Evolutionary conservation across 2,329 filamentous ascomycete species (phyloP), one percentile per base, ranked within the genome.

Genomic region (Tolypocladium album): DNA sequence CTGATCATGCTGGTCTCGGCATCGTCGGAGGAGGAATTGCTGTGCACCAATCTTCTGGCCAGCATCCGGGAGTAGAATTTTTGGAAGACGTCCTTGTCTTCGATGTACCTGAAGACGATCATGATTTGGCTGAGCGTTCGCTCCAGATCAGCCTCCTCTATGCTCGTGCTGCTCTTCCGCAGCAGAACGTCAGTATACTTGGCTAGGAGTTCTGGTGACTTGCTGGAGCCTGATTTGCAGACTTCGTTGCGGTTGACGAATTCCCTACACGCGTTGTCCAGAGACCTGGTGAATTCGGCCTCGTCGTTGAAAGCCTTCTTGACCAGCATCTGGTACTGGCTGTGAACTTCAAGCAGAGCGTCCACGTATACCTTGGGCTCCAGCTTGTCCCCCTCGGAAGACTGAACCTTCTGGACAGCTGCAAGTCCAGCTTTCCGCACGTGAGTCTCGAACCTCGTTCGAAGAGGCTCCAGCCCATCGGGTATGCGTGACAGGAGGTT

Each of bases 101-200:
- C 94, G 64, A 99, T 97, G 75, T 99, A 99, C 78, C 97, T 97
- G 84, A 99, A 99, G 59, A 99, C 91, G 1, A 93, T 97, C 94
- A 99, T 99, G 68, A 99, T 94, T 73, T 97, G 90, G 24, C 85
- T 86, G 38, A 97, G 79, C 39, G 91, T 88, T 65, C 88, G 88
- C 76, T 99, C 94, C 68, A 97, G 82, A 70, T 99, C 93, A 39
- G 90, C 88, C 71, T 99, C 94, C 71, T 97, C 94, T 17, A 92
- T 90, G 67, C 92, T 91, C 67, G 92, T 95, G 38, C 89, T 89
- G 66, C 90, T 93, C 80, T 96, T 97, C 75, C 94, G 93, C 58
- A 99, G 80, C 39, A 99, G 79, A 12, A 92, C 87, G 72, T 99
- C 94, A 39, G 92, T 90, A 72, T 99, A 97, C 75, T 96, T 96